Evolutionary conservation across 2,329 filamentous ascomycete genomes (phyloP), one percentile per base, ranked within the genome.

Genomic region (Pyrenophora tritici-repentis): DNA sequence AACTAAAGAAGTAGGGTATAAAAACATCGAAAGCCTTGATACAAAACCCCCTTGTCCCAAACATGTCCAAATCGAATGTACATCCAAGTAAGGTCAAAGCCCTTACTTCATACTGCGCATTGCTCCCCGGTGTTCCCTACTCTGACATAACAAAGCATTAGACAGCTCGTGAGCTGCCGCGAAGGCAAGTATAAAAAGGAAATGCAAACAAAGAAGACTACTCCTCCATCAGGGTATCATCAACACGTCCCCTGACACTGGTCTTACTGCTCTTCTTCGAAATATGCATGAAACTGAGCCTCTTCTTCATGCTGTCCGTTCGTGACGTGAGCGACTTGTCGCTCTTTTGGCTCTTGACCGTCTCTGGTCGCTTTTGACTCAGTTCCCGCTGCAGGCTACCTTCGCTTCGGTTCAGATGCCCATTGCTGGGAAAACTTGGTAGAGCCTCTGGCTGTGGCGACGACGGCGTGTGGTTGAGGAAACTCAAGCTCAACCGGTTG

Each of bases 231-330:
- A 73, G 62, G 49, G 62, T 66, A 56, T 68, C 66, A 44, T 65
- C 63, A 32, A 60, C 47, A 13, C 53, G 56, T 38, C 63, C 64
- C 50, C 56, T 62, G 4, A 73, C 78, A 68, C 77, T 81, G 51
- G 66, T 76, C 70, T 84, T 86, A 67, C 82, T 85, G 38, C 77
- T 78, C 76, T 89, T 90, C 71, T 86, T 87, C 24, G 88, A 86
- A 42, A 91, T 80, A 70, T 88, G 89, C 66, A 95, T 78, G 64
- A 91, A 78, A 70, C 89, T 94, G 59, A 95, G 79, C 66, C 91
- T 78, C 76, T 91, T 93, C 75, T 87, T 85, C 59, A 95, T 83
- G 50, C 86, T 83, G 44, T 63, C 65, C 26, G 61, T 70, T 12
- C 83, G 82, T 44, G 57, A 50, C 20, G 80, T 80, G 48, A 73